Percentiles rank a stretch among this genome's conserved stretches.
Evolutionary conservation across 768 basidiomycete species (phyloP).

Genomic region (Dioszegia aurantiaca): DNA sequence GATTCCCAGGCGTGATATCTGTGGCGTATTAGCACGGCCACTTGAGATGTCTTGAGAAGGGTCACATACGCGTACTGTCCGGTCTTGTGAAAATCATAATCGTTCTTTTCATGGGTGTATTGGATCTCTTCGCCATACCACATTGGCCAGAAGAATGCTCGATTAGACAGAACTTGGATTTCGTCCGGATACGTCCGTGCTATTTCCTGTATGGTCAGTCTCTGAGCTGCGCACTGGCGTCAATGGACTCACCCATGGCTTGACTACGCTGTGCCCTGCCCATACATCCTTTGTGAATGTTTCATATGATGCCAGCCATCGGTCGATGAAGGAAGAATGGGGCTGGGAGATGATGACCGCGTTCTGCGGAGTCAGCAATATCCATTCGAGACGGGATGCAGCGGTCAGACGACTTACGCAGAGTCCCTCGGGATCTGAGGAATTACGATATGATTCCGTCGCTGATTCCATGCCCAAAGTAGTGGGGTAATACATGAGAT

Average conservation of each 20-base stretch:
- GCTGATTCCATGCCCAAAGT: conserved; percentile 51
- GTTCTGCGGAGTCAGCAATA: conserved; percentile 34
- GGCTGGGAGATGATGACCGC: conserved; percentile 49
- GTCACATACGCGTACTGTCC: conserved; percentile 49
- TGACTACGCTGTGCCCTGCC: conserved; percentile 48
- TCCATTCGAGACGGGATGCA: not conserved
- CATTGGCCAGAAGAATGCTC: conserved; percentile 53
- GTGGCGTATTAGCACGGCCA: conserved; percentile 5
- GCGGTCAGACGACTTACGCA: conserved; percentile 36
- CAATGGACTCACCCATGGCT: conserved; percentile 45
- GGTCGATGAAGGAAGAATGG: conserved; percentile 46
- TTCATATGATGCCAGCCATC: conserved; percentile 50
- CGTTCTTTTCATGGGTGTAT: conserved; percentile 42
- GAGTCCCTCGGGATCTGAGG: conserved; percentile 49
- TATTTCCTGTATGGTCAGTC: conserved; percentile 33
- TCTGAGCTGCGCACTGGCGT: not conserved
- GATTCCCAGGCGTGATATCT: conserved; percentile 54
- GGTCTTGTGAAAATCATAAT: conserved; percentile 38
- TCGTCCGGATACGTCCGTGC: conserved; percentile 48
- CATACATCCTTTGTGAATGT: conserved; percentile 44
- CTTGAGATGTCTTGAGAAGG: not conserved
- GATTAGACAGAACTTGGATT: conserved; percentile 47
- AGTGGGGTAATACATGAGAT: conserved; percentile 41
- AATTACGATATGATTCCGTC: conserved; percentile 37
- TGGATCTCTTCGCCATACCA: conserved; percentile 51